phyloP scores from a whole-genome alignment of 2,329 filamentous ascomycete genomes.

The Calonectria henricotiae region DNA sequence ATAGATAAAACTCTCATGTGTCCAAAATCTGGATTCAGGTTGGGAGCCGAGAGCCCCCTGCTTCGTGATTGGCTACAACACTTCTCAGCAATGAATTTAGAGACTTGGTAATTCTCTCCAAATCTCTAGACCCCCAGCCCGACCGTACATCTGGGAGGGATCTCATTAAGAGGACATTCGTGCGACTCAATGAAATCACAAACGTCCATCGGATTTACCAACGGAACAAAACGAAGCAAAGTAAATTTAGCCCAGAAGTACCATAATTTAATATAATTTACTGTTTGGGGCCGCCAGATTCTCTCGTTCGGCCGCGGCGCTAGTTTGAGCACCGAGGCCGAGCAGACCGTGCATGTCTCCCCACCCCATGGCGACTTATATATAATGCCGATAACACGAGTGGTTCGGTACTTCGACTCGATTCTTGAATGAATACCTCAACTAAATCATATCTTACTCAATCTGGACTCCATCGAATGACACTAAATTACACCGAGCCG shows the following conservation, averaged over 20 bases:
- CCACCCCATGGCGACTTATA: slow-evolving; percentile 1
- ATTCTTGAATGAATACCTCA: no score
- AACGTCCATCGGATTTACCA: neutral
- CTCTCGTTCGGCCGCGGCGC: slow-evolving; percentile 1
- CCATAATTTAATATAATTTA: no score
- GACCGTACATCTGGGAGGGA: neutral
- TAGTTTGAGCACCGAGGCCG: slow-evolving; percentile 6
- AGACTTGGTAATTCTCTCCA: no score
- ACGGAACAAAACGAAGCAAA: no score
- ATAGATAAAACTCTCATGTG: no score
- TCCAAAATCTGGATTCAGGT: no score
- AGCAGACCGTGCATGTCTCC: slow-evolving; percentile 3
- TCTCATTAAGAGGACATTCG: neutral
- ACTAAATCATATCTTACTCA: neutral
- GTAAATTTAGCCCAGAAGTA: neutral
- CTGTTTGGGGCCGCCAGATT: no score
- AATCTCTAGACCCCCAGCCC: neutral
- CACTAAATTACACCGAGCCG: no score
- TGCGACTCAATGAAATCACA: neutral
- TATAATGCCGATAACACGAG: slow-evolving; percentile 9
- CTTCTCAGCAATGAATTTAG: no score
- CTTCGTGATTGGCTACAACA: no score
- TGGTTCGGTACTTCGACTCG: neutral
- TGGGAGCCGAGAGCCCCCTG: no score
- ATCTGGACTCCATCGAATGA: neutral